Base-by-base conservation (phyloP, 495 filamentous ascomycete genomes). In the Aspergillus cavernicola region DNA sequence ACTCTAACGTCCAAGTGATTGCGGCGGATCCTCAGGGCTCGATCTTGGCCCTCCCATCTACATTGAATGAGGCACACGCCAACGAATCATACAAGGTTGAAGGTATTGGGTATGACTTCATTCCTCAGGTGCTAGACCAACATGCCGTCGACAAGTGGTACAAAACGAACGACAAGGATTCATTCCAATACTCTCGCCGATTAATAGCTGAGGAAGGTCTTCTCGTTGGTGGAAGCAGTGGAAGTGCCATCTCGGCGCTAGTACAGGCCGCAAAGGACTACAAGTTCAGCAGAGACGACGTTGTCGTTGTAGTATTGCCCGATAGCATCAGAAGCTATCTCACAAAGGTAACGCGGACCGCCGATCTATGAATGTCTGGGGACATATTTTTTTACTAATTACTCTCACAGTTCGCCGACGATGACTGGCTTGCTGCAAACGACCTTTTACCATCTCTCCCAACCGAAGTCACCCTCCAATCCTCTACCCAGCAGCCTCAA, bases 51-150 rank as follows among this genome's bases (percentile, higher is more conserved):
- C 57, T 92, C 16, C 93, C 93, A 5, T 79, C 82, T 51, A 52
- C 69, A 7, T 73, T 97, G 47, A 97, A 99, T 60, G 78, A 86
- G 40, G 83, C 86, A 52, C 80, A 86, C 57, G 81, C 78, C 28
- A 89, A 96, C 64, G 85, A 88, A 57, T 77, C 87, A 5, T 99
- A 99, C 66, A 97, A 97, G 73, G 93, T 99, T 0, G 93, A 99
- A 73, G 93, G 93, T 18, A 97, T 99, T 63, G 93, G 93, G 19
- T 99, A 99, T 64, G 93, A 99, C 64, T 99, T 99, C 64, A 87
- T 97, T 47, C 93, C 93, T 5, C 87, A 96, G 32, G 93, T 99
- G 0, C 79, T 99, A 20, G 86, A 95, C 60, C 89, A 85, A 55
- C 66, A 84, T 8, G 66, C 78, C 19, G 88, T 99, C n/a, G 85